Conservation (phyloP, 306 rosid species). For the Glycine tomentella region DNA sequence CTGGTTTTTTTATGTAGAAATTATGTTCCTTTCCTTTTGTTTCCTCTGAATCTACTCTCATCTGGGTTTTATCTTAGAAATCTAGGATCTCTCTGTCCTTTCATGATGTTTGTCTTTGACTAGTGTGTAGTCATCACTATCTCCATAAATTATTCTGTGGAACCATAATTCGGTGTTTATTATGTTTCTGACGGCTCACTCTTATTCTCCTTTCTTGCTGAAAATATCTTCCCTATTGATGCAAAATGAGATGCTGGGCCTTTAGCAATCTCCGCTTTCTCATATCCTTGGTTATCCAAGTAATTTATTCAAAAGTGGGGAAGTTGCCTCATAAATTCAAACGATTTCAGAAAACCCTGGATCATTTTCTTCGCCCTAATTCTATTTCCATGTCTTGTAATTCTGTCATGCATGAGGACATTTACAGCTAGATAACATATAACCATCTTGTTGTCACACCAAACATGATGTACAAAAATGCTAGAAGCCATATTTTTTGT, state of each 20-base stretch:
- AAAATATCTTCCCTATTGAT: slow-evolving; percentile 61
- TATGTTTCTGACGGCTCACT: slow-evolving; percentile 67
- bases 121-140: slow-evolving; percentile 60
- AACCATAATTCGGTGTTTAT: slow-evolving; percentile 61
- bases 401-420: slow-evolving; percentile 23
- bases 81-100: slow-evolving; percentile 80
- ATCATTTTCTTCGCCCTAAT: slow-evolving; percentile 39
- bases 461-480: slow-evolving; percentile 9
- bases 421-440: slow-evolving; percentile 22
- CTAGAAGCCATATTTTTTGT: slow-evolving; percentile 9
- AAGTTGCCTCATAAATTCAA: slow-evolving; percentile 46
- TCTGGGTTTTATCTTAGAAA: slow-evolving; percentile 67
- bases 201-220: slow-evolving; percentile 61
- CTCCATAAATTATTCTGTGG: slow-evolving; percentile 55
- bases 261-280: slow-evolving; percentile 56
- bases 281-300: slow-evolving; percentile 46
- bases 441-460: slow-evolving; percentile 36
- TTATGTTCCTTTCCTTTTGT: slow-evolving; percentile 55
- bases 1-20: slow-evolving; percentile 62
- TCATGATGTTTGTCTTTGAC: slow-evolving; percentile 64
- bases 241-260: slow-evolving; percentile 52
- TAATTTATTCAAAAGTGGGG: slow-evolving; percentile 41
- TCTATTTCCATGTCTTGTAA: slow-evolving; percentile 47
- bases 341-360: slow-evolving; percentile 41
- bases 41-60: slow-evolving; percentile 57